A percentile compares a stretch with the other conserved stretches of the same genome.
Conservation (phyloP, 805 yeast genomes). For the Spathaspora sp. region DNA sequence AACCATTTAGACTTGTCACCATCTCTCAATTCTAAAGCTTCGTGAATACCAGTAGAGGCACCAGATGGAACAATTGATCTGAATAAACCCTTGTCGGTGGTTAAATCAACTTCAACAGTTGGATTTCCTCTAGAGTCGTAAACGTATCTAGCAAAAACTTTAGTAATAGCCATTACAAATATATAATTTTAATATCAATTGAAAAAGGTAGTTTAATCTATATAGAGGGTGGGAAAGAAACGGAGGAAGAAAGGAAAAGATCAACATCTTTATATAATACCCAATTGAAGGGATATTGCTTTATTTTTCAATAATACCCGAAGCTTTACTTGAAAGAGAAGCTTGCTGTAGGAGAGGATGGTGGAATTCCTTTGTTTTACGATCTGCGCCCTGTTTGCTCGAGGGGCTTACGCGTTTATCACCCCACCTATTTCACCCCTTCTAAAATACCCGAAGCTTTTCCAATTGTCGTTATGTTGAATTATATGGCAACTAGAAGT, state of each 20-base stretch:
- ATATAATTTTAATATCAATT: slow-evolving; percentile 1
- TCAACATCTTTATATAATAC: not conserved
- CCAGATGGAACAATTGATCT: slow-evolving; percentile 99
- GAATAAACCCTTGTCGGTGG: slow-evolving; percentile 91
- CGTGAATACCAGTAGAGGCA: slow-evolving; percentile 98
- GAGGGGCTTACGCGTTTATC: too few species aligned
- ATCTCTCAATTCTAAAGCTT: slow-evolving; percentile 98
- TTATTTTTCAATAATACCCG: not conserved
- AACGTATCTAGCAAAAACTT: slow-evolving; percentile 91
- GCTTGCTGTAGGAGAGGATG: not conserved
- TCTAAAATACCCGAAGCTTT: too few species aligned
- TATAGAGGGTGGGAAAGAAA: slow-evolving; percentile 1
- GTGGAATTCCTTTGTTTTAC: too few species aligned
- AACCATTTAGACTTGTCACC: slow-evolving; percentile 96
- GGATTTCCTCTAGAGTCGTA: slow-evolving; percentile 99
- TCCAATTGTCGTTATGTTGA: too few species aligned
- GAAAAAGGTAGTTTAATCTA: slow-evolving; percentile 3
- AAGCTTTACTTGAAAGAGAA: not conserved
- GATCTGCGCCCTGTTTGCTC: too few species aligned
- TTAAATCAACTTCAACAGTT: slow-evolving; percentile 96
- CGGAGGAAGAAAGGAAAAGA: slow-evolving; percentile 2
- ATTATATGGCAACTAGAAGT: too few species aligned
- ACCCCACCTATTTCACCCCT: too few species aligned
- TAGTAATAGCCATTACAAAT: slow-evolving; percentile 71
- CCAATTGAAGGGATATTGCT: not conserved